phyloP scores from a whole-genome alignment of 768 basidiomycete genomes.

The Mycena belliarum region DNA sequence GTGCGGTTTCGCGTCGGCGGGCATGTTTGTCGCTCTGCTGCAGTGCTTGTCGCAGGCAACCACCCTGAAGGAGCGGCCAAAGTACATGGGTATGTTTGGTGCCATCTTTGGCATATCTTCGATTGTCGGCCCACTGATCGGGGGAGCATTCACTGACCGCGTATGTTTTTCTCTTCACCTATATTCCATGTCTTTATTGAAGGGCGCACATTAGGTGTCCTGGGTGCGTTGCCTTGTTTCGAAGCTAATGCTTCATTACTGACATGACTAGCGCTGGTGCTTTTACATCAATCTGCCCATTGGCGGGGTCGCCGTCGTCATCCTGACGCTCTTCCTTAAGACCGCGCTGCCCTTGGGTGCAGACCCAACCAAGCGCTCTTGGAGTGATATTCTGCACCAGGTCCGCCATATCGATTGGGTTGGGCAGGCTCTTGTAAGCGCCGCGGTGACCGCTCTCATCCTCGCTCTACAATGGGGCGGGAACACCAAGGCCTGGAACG shows the following conservation, averaged over 20 bases:
- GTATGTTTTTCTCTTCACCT: background rate
- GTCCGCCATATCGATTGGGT: slow-evolving; percentile 35
- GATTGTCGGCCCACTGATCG: slow-evolving; percentile 29
- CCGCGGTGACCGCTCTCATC: slow-evolving; percentile 35
- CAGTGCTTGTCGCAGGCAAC: slow-evolving; percentile 33
- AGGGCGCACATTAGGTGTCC: too few relatives aligned
- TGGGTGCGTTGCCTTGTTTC: too few relatives aligned
- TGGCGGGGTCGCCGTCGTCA: slow-evolving; percentile 18
- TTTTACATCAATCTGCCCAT: slow-evolving; percentile 22
- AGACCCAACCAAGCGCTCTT: slow-evolving; percentile 11
- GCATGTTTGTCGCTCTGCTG: slow-evolving; percentile 29
- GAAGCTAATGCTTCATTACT: background rate
- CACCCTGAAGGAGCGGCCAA: slow-evolving; percentile 35
- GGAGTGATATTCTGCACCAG: slow-evolving; percentile 16
- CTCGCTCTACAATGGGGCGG: slow-evolving; percentile 50
- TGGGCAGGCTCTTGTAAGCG: slow-evolving; percentile 37
- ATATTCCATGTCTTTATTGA: background rate
- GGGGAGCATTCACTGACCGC: slow-evolving; percentile 30
- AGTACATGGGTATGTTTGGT: slow-evolving; percentile 30
- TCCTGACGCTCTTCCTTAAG: slow-evolving; percentile 14
- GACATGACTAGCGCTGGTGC: slow-evolving; percentile 1
- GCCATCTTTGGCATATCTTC: slow-evolving; percentile 1
- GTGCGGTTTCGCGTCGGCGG: slow-evolving; percentile 4
- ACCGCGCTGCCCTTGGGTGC: slow-evolving; percentile 16
- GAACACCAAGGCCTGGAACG: slow-evolving; percentile 42